Evolutionary conservation across 352 stramenopile species (phyloP).

Genomic region (Pythium sp.): DNA sequence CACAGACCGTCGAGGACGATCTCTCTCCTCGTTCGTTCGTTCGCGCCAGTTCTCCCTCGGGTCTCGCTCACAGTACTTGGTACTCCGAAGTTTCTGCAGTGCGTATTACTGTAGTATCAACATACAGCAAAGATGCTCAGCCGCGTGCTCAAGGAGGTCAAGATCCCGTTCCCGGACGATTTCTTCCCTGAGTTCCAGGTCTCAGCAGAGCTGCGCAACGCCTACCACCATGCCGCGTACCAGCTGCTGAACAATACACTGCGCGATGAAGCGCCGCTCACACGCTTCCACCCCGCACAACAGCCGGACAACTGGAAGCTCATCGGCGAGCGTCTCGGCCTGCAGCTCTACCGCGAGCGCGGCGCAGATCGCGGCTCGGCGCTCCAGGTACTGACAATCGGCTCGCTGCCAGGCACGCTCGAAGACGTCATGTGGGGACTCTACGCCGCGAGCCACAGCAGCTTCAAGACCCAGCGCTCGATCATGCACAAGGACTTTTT

Average conservation of each 20-base stretch:
- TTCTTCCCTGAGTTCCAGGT: constrained; percentile 56
- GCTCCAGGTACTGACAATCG: constrained; percentile 46
- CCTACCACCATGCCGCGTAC: constrained; percentile 34
- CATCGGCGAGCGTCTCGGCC: constrained; percentile 41
- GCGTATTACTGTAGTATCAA: too few relatives aligned
- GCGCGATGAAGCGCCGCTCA: constrained; percentile 38
- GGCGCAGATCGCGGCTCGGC: constrained; percentile 47
- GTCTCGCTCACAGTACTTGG: background rate
- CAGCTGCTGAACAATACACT: constrained; percentile 40
- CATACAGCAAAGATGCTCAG: constrained; percentile 32
- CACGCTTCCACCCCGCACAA: constrained; percentile 50
- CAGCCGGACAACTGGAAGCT: constrained; percentile 59
- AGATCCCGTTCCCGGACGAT: constrained; percentile 60
- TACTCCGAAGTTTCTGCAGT: background rate
- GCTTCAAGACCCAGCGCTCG: constrained; percentile 57
- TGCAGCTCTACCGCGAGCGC: constrained; percentile 61
- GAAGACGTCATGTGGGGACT: constrained; percentile 64
- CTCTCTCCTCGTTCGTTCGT: background rate
- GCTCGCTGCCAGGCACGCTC: constrained; percentile 45
- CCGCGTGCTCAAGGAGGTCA: constrained; percentile 61
- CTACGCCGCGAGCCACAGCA: constrained; percentile 40
- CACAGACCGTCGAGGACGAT: background rate
- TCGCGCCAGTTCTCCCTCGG: background rate
- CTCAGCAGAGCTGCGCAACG: constrained; percentile 28
- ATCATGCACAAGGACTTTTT: constrained; percentile 63